Conservation (phyloP, 441 rosid genomes). For the Erodium trifolium region DNA sequence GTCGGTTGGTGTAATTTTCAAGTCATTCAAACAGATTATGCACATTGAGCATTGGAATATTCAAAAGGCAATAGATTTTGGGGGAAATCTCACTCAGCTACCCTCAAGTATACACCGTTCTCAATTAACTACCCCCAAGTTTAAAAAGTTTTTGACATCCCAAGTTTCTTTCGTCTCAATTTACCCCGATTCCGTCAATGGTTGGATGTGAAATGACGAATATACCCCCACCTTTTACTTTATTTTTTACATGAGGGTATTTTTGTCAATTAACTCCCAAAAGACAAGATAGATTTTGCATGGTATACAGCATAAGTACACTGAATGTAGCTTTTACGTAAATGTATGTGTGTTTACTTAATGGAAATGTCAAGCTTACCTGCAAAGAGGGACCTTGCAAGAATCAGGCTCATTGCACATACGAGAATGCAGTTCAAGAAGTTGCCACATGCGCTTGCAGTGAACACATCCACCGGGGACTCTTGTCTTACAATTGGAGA, state of each 20-base stretch:
- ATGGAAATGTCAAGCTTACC: slow-evolving; percentile 33
- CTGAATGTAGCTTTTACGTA: background rate
- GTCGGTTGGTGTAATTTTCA: background rate
- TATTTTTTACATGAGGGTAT: no score
- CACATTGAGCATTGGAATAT: background rate
- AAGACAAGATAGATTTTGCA: background rate
- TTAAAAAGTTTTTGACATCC: no score
- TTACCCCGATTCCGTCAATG: no score
- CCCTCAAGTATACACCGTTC: no score
- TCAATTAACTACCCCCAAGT: no score
- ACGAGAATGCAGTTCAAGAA: slow-evolving; percentile 80
- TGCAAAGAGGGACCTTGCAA: slow-evolving; percentile 78
- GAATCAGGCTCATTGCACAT: slow-evolving; percentile 59
- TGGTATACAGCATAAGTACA: background rate
- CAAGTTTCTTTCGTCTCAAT: no score
- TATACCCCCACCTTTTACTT: no score
- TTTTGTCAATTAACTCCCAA: no score
- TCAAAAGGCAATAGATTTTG: background rate
- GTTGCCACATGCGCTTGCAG: slow-evolving; percentile 88
- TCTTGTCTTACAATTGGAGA: slow-evolving; percentile 61
- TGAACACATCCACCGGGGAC: slow-evolving; percentile 60
- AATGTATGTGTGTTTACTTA: background rate
- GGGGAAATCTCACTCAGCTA: no score
- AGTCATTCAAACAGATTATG: background rate
- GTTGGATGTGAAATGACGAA: no score